phyloP scores from a whole-genome alignment of 148 eudicot species.

The Arbutus unedo region DNA sequence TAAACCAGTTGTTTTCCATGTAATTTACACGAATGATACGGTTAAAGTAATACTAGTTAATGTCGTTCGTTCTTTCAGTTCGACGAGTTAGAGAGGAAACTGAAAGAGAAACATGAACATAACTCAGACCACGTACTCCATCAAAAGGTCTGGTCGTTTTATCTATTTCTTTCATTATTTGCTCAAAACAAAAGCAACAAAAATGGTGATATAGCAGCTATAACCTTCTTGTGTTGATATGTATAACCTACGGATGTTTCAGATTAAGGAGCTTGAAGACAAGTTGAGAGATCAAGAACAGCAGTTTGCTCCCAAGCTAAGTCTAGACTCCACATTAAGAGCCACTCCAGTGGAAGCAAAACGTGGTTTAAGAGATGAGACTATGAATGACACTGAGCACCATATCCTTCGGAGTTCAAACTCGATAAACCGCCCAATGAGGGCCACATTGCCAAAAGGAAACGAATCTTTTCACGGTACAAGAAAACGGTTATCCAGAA shows the following conservation, averaged over 20 bases:
- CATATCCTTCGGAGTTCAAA: slow-evolving; percentile 61
- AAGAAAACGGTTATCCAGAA: slow-evolving; percentile 64
- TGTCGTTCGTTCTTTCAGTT: slow-evolving; percentile 37
- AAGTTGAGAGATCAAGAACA: slow-evolving; percentile 56
- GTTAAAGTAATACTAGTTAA: not conserved
- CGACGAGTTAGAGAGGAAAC: slow-evolving; percentile 58
- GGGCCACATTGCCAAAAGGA: slow-evolving; percentile 41
- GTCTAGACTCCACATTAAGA: slow-evolving; percentile 30
- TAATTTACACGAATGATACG: not conserved
- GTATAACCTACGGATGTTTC: not conserved
- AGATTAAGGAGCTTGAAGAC: slow-evolving; percentile 80
- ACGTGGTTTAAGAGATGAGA: slow-evolving; percentile 35
- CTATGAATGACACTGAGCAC: slow-evolving; percentile 41
- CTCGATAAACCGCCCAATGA: slow-evolving; percentile 46
- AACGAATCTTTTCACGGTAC: slow-evolving; percentile 32
- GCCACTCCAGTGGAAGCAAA: slow-evolving; percentile 48
- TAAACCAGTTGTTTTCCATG: not conserved
- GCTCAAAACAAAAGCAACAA: not conserved
- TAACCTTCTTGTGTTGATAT: too few relatives aligned
- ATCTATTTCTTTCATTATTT: not conserved
- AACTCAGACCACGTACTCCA: slow-evolving; percentile 48
- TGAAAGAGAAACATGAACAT: slow-evolving; percentile 49
- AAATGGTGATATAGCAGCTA: not conserved
- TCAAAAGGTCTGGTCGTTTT: slow-evolving; percentile 50
- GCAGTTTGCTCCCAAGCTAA: slow-evolving; percentile 23